phyloP scores from a whole-genome alignment of 1,139 yeast species.

The Zygosaccharomyces sapae region DNA sequence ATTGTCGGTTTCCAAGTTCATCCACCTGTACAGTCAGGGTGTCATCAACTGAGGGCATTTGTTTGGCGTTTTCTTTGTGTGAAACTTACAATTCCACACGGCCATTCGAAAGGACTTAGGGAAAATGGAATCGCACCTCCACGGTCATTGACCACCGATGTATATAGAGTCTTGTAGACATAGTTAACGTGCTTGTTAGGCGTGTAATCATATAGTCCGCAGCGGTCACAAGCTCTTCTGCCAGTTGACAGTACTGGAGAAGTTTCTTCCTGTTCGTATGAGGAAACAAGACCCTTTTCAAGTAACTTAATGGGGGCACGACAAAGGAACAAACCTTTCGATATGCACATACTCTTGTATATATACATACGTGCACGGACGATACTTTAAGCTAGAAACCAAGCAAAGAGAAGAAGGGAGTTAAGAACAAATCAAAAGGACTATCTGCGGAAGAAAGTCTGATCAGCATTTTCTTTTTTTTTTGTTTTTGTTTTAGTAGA shows the following conservation, averaged over 20 bases:
- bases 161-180: not conserved
- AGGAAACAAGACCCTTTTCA: conserved; percentile 3
- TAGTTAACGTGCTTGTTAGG: too few species aligned
- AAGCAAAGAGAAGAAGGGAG: not conserved
- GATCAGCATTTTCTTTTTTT: not conserved
- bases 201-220: too few species aligned
- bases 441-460: too few species aligned
- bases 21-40: not conserved
- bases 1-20: too few species aligned
- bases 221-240: too few species aligned
- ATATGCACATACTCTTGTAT: not conserved
- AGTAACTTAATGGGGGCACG: not conserved
- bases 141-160: not conserved
- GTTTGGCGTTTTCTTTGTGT: not conserved
- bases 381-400: too few species aligned
- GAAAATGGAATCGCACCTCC: not conserved
- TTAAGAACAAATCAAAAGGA: not conserved
- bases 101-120: not conserved
- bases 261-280: not conserved
- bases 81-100: not conserved
- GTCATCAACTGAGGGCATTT: not conserved
- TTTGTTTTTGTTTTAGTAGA: not conserved
- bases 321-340: not conserved
- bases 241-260: not conserved
- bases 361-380: too few species aligned